A percentile compares a stretch with the other conserved stretches of the same genome.
These are phyloP conservation scores for Monotropa hypopitys DNA, from an alignment of 179 eudicot species.

Conservation along the genomic window DNA sequence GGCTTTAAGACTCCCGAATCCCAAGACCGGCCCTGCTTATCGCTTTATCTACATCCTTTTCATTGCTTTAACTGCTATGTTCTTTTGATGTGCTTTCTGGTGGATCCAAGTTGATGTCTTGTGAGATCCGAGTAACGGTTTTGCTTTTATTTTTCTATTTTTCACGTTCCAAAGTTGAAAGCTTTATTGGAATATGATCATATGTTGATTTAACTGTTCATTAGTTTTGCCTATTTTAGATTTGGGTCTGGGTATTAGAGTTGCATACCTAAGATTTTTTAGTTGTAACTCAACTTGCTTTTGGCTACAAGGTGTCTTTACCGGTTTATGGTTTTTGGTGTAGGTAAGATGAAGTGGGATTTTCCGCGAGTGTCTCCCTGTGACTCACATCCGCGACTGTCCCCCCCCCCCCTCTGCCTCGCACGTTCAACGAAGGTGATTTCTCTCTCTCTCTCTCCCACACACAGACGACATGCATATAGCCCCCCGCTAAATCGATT, in stretches of 20 bases:
- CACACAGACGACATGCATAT: no score
- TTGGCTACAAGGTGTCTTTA: background rate
- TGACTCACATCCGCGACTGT: no score
- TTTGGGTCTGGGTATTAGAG: background rate
- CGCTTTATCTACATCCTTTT: background rate
- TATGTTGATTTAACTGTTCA: conserved; percentile 4
- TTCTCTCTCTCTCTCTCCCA: no score
- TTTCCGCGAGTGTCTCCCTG: no score
- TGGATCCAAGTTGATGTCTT: conserved; percentile 5
- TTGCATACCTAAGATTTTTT: background rate
- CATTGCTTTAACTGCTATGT: background rate
- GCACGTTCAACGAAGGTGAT: no score
- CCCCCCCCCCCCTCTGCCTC: no score
- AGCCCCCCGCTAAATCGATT: no score
- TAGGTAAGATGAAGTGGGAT: background rate
- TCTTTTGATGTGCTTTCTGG: conserved; percentile 9
- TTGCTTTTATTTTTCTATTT: conserved; percentile 1
- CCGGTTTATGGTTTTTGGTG: background rate
- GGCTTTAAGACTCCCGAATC: no score
- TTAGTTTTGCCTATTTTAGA: conserved; percentile 9
- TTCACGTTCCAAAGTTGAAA: conserved; percentile 8
- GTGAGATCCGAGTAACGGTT: conserved; percentile 12
- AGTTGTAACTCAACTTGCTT: background rate
- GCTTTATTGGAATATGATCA: conserved; percentile 15
- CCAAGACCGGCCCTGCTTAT: no score